Conservation (phyloP, 139 green algal species). For the Ulvella scutata region DNA sequence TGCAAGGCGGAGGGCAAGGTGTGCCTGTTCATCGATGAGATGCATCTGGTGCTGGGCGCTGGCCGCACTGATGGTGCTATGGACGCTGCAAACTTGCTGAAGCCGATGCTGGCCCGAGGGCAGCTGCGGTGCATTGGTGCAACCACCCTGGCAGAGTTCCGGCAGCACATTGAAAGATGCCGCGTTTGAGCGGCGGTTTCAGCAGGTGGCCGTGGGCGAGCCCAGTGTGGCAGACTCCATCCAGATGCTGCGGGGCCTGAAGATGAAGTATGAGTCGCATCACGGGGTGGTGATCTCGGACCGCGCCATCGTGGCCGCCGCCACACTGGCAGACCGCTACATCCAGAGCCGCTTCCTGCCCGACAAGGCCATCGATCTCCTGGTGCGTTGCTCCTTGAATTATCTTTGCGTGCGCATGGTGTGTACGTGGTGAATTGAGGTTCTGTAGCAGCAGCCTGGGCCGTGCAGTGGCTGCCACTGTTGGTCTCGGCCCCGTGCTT, state of each 20-base stretch:
- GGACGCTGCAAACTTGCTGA: slow-evolving; percentile 91
- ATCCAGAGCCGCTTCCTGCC: slow-evolving; percentile 53
- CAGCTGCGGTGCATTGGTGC: slow-evolving; percentile 90
- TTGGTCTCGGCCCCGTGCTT: too few relatives aligned
- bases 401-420: too few relatives aligned
- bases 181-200: slow-evolving; percentile 79
- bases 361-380: slow-evolving; percentile 82
- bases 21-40: slow-evolving; percentile 93
- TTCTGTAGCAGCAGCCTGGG: too few relatives aligned
- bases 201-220: slow-evolving; percentile 74
- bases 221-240: slow-evolving; percentile 77
- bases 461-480: too few relatives aligned
- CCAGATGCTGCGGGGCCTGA: slow-evolving; percentile 80
- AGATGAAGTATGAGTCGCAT: slow-evolving; percentile 62
- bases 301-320: slow-evolving; percentile 36
- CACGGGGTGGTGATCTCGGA: slow-evolving; percentile 55
- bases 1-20: slow-evolving; percentile 33
- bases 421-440: too few relatives aligned
- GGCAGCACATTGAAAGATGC: slow-evolving; percentile 89
- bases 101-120: slow-evolving; percentile 87
- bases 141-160: slow-evolving; percentile 81
- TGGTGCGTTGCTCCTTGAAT: too few relatives aligned
- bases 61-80: slow-evolving; percentile 69
- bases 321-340: slow-evolving; percentile 35
- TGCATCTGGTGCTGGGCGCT: slow-evolving; percentile 54